phyloP scores from a whole-genome alignment of 352 stramenopile species.

The Aphanomyces euteiches region DNA sequence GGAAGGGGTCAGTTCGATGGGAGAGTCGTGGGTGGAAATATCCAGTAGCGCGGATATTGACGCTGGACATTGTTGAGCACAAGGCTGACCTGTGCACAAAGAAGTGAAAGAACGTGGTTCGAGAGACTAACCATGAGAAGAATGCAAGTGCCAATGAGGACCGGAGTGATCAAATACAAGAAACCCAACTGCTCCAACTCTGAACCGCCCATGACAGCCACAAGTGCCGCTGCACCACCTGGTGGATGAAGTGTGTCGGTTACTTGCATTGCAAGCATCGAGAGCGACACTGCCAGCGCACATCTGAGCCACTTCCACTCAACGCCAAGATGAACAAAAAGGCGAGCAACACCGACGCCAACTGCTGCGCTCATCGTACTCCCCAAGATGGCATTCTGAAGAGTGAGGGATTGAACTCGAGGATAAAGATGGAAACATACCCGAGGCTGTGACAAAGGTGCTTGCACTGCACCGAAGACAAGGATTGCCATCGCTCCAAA shows the following conservation, averaged over 20 bases:
- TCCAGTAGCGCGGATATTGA: neutral
- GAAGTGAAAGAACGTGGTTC: neutral
- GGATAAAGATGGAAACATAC: neutral
- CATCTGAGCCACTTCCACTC: constrained; percentile 30
- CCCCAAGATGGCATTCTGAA: constrained; percentile 33
- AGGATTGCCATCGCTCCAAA: constrained; percentile 41
- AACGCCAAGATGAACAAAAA: constrained; percentile 23
- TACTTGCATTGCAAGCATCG: constrained; percentile 35
- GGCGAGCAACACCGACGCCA: constrained; percentile 33
- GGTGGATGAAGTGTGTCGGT: constrained; percentile 41
- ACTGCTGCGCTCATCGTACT: constrained; percentile 36
- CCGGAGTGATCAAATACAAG: constrained; percentile 34
- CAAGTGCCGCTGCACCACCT: constrained; percentile 38
- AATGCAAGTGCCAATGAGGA: constrained; percentile 30
- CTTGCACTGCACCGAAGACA: constrained; percentile 34
- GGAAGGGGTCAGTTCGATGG: too few species aligned
- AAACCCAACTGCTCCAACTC: constrained; percentile 35
- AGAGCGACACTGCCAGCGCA: constrained; percentile 34
- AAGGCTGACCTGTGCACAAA: constrained; percentile 26
- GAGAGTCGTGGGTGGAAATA: too few species aligned
- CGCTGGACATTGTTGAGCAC: constrained; percentile 37
- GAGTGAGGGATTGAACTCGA: neutral
- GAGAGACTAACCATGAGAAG: constrained; percentile 20
- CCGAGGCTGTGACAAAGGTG: constrained; percentile 37
- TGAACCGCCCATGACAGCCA: constrained; percentile 32